Base-by-base conservation (phyloP, 2,329 filamentous ascomycete species). In the Paradendryphiella salina region DNA sequence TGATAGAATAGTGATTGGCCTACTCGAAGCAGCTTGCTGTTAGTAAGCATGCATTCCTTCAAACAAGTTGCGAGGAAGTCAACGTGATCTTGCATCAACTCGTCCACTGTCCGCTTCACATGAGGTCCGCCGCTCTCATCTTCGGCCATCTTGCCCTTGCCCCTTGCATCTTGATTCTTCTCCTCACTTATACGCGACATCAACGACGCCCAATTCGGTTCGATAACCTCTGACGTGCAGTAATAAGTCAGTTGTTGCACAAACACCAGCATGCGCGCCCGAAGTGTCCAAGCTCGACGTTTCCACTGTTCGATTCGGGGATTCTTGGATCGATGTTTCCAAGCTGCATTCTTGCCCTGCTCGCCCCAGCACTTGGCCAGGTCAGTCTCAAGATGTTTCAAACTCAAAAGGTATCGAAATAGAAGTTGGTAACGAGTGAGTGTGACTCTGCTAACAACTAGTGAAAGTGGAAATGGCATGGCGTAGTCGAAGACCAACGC, bases 31-130 rank as follows among this genome's bases (percentile, higher is more conserved):
- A 99, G 81, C 76, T 96, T 96, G 69, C 90, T 90, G 73, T 99
- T 96, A 15, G 94, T 99, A 59, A 99, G 81, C 91, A 97, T 97
- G 78, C 94, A 97, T 76, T 97, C 94, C 76, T 97, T 99, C 65
- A 99, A 79, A 72, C 94, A 99, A 3, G 94, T 97, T 65, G 96
- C 94, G 39, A 99, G 77, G 72, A 99, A 99, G 75, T 97, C 94
- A 53, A 99, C 92, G 75, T 99, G 94, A 68, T 97, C 92, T 76
- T 97, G 90, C 94, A 99, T 99, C 68, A 99, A 77, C 76, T 97
- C 91, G 67, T 99, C 94, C 1, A 99, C 94, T 0, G 94, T 99
- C 31, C 91, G 73, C 63, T 84, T 85, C n/a, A 80, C 79, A 49
- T 81, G 64, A 3, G 61, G 56, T 0, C 76, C 56, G 68, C 75